Base-by-base conservation (phyloP, 768 basidiomycete genomes). In the Boletus reticulatus region DNA sequence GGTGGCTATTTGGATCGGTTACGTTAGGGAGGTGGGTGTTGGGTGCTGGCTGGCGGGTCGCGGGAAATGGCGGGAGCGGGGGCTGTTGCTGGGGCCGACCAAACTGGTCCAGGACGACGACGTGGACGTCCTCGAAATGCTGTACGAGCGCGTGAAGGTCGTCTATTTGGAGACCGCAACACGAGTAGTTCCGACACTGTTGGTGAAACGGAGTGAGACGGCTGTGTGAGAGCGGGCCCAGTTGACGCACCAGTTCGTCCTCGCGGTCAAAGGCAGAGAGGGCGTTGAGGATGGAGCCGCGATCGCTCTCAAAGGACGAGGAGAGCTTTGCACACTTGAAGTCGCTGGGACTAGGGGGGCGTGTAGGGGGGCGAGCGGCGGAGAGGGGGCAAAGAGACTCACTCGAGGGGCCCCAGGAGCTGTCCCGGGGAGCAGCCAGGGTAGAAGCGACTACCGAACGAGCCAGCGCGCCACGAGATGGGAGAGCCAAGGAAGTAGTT, bases 81-180 rank as follows among this genome's bases (percentile, higher is more conserved):
- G 62, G 43, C 31, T 65, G 68, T n/a, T 67, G 69, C 12, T 80
- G 73, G 12, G 67, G 60, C 14, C 65, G 75, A 17, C 68, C 69
- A 34, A 69, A 73, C n/a, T 77, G 73, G 58, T 80, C 76, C 42
- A 87, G 68, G 55, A 92, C 84, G 66, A 90, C 80, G 68, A 95
- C 89, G 68, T 96, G 94, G 45, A 85, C 84, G 56, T 93, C 88
- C 66, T 96, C 94, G 61, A 95, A 94, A 67, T 96, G 94, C 71
- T 95, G 92, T 4, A 96, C 81, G 12, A 96, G 84, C 4, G 91
- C 88, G 57, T 91, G 88, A 0, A 91, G 79, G 63, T 91, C 88
- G 32, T 80, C 78, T 17, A 92, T 80, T 59, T 86, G 81, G 48
- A 89, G 74, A 11, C 92, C 93, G 67, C 94, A 97, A 73, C 94